Percentiles rank a stretch among this genome's conserved stretches.
Conservation (phyloP, 2,329 filamentous ascomycete species). For the Penicillium brevicompactum region DNA sequence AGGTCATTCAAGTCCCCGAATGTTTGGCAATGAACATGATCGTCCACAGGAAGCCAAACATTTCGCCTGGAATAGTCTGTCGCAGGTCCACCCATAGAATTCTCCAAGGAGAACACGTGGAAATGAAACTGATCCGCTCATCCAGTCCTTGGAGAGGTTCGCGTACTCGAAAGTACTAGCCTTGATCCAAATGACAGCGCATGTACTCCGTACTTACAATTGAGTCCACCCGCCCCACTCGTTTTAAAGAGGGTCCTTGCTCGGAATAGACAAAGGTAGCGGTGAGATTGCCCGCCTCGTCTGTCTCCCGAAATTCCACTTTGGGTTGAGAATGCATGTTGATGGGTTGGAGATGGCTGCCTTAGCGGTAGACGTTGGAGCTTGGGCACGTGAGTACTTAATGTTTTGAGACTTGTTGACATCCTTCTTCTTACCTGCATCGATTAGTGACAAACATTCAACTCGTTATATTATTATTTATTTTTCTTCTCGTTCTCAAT, state of each 20-base stretch:
- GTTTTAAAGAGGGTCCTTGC: slow-evolving; percentile 13
- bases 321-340: not conserved
- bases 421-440: too few species aligned
- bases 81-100: too few species aligned
- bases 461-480: too few species aligned
- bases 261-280: slow-evolving; percentile 53
- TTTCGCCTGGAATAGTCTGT: too few species aligned
- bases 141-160: not conserved
- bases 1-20: too few species aligned
- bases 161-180: not conserved
- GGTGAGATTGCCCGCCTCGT: slow-evolving; percentile 54
- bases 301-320: slow-evolving; percentile 41
- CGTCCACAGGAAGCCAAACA: too few species aligned
- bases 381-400: slow-evolving; percentile 4
- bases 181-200: not conserved
- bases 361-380: not conserved
- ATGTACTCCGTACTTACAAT: slow-evolving; percentile 28
- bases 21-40: too few species aligned
- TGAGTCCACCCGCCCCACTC: slow-evolving; percentile 50
- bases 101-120: not conserved
- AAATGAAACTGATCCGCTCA: not conserved
- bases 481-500: too few species aligned
- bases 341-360: not conserved
- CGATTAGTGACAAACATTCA: too few species aligned
- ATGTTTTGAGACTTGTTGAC: too few species aligned